Evolutionary conservation across 2,329 filamentous ascomycete species (phyloP), one percentile per base, ranked within the genome.

Genomic region (Hypoxylon sp.): DNA sequence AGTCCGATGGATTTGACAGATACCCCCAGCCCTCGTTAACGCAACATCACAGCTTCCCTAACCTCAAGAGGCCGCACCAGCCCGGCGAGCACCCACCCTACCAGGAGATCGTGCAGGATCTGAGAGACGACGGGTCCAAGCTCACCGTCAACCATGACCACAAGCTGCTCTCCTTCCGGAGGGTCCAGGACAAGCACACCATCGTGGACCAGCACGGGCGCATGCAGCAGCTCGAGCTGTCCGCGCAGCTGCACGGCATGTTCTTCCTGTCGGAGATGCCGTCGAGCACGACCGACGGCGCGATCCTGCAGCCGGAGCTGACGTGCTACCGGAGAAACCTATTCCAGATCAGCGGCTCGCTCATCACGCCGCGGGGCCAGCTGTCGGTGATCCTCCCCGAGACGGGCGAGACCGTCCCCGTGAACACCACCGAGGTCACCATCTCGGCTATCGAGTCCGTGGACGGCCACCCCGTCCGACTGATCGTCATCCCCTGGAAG

Each of bases 401-500:
- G 62, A 87, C 91, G 56, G 93, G 93, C 46, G 92, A 97, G 75
- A 90, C 91, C 46, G 89, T 97, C 41, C 90, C 91, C 1, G 92
- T 97, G 50, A 86, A 88, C 67, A 91, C 84, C 67, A 91, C 94
- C 77, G 94, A 98, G 76, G 87, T 97, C 55, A 89, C 90, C 56
- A 92, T 98, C 48, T 96, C 93, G 4, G 94, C 94, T 7, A 97
- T 93, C 50, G 94, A 98, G 76, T 97, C 94, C 1, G 93, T 97
- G 15, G 94, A 98, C 76, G 92, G 93, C 32, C 94, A 97, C 71
- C 82, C 91, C 0, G 93, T 97, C 44, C 94, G 96, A 71, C 89
- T 98, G 65, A 97, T 98, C 67, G 95, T 95, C 6, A 97, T 98
- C 62, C 94, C 94, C 0, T 98, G 94, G 94, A 98, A 98, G 82